A percentile compares a stretch with the other conserved stretches of the same genome.
Evolutionary conservation across 495 filamentous ascomycete species (phyloP).

Genomic region (Tetracladium marchalianum): DNA sequence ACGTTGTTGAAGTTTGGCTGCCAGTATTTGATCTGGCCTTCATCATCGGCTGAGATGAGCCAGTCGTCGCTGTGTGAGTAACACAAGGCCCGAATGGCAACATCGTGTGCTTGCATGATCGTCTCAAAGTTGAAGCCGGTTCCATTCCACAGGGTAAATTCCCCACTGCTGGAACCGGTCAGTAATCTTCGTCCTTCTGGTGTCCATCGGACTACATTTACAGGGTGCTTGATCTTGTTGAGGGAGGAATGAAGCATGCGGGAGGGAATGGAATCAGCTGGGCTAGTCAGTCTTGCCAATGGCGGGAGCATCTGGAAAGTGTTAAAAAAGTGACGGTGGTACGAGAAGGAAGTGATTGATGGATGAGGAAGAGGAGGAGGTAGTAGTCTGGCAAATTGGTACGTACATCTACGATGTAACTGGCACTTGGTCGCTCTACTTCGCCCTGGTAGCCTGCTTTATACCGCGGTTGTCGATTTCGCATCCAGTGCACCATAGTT

Average conservation of each 20-base stretch:
- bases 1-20: constrained; percentile 99
- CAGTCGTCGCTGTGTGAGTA: constrained; percentile 96
- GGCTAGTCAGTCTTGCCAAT: constrained; percentile 54
- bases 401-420: constrained; percentile 83
- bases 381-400: no score
- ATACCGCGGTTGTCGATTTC: constrained; percentile 67
- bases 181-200: constrained; percentile 86
- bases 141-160: constrained; percentile 98
- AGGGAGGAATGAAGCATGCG: constrained; percentile 90
- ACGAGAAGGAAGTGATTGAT: not conserved
- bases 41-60: constrained; percentile 91
- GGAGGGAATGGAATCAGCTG: constrained; percentile 76
- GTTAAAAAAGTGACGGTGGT: constrained; percentile 17
- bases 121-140: constrained; percentile 99
- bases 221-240: constrained; percentile 94
- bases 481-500: constrained; percentile 88
- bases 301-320: constrained; percentile 72
- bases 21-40: constrained; percentile 96
- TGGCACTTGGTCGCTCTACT: constrained; percentile 72
- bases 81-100: constrained; percentile 73
- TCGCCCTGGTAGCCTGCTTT: constrained; percentile 57
- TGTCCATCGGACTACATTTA: constrained; percentile 97
- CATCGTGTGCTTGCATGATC: constrained; percentile 95
- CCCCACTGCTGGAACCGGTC: constrained; percentile 89
- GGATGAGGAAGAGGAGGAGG: not conserved